Evolutionary conservation across 345 rosid species (phyloP), one percentile per base, ranked within the genome.

Genomic region (Eucalyptus pumila): DNA sequence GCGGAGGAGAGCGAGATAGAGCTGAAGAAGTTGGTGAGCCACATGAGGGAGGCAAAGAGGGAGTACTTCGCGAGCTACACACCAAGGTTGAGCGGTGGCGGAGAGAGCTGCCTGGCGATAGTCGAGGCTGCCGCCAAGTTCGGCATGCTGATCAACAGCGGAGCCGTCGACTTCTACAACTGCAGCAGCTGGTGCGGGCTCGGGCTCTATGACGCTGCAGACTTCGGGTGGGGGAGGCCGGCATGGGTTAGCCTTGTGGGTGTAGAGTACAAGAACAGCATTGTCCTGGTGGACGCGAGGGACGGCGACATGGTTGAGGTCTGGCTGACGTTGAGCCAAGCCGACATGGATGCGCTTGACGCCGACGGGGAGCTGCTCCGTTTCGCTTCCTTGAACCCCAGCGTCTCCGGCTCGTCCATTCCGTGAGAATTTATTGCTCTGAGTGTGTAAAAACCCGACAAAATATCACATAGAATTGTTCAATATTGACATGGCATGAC

Each of bases 191-290:
- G 89, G 91, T 91, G 93, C 56, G 45, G 54, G 48, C 86, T 90
- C 27, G 90, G 89, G 7, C 11, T 90, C 45, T 89, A 88, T 27
- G 91, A 89, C 19, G 72, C 72, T 8, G 90, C 80, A 8, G 92
- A 92, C 87, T 91, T 90, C 80, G 94, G 92, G 42, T 92, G 94
- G 92, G 92, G 92, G 40, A 91, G 86, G 56, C 94, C 94, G 15
- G 24, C 32, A 8, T 90, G 94, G 93, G 89, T 89, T 48, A 88
- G 88, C 47, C 69, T 85, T 42, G 67, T 86, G 8, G 52, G 86
- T 19, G 14, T 58, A 58, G 88, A 47, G 26, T 85, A 90, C 19
- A 88, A 89, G 40, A 89, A 88, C 30, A 47, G 56, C 5, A 87
- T 81, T 10, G 16, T 90, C 27, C 45, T 91, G 49, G 76, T 88